These are phyloP conservation scores for Thozetella sp. DNA, from an alignment of 495 filamentous ascomycete genomes.

Conservation along the genomic window DNA sequence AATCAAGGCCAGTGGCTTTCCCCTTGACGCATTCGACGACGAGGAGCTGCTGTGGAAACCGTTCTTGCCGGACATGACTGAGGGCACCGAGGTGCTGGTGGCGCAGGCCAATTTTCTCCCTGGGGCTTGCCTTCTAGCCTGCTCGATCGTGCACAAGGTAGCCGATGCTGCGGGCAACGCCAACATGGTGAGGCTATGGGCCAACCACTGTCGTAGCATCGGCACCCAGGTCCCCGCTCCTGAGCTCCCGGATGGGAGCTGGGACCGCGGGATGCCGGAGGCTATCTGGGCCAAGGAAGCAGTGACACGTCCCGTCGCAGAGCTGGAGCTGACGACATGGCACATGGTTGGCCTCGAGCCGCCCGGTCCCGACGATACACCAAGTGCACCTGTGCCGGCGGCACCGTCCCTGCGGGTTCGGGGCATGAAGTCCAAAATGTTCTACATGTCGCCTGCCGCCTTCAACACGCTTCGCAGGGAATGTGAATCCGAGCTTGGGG, in stretches of 20 bases:
- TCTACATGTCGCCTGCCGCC: constrained; percentile 15
- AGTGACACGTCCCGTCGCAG: not conserved
- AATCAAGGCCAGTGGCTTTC: constrained; percentile 10
- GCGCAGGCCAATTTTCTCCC: constrained; percentile 18
- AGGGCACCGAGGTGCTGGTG: constrained; percentile 11
- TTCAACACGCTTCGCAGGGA: constrained; percentile 5
- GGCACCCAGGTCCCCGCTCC: not conserved
- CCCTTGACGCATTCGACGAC: constrained; percentile 8
- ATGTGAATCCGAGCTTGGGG: not conserved
- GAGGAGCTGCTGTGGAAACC: constrained; percentile 8
- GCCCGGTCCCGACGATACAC: not conserved
- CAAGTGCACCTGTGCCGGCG: not conserved
- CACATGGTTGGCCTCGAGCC: constrained; percentile 4
- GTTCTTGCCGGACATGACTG: constrained; percentile 5
- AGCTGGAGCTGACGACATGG: not conserved
- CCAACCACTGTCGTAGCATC: constrained; percentile 7
- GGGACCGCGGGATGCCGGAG: constrained; percentile 5
- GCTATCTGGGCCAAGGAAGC: constrained; percentile 8
- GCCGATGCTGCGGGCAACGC: constrained; percentile 7
- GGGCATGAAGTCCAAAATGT: constrained; percentile 9
- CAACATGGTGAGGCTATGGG: constrained; percentile 11
- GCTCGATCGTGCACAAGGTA: constrained; percentile 7
- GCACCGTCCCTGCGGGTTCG: not conserved
- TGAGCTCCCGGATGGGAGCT: not conserved
- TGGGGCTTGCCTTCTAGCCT: constrained; percentile 9